Conservation (phyloP, 176 grass and related monocot species). For the Oryza officinalis region DNA sequence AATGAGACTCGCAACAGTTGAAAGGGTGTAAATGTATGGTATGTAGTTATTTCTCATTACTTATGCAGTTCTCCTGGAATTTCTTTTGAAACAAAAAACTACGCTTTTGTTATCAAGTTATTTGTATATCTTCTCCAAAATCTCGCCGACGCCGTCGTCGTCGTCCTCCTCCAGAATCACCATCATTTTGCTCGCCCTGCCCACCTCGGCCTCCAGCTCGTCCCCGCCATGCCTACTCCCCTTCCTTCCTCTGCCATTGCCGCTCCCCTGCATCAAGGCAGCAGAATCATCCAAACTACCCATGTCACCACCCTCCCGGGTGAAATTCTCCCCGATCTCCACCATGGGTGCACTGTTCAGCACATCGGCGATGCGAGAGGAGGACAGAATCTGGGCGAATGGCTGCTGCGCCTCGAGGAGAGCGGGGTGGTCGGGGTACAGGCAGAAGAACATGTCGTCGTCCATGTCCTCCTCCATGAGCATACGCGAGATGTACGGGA, state of each 20-base stretch:
- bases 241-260: too few species aligned
- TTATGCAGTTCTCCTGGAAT: not conserved
- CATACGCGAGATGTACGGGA: not conserved
- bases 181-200: conserved; percentile 46
- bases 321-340: too few species aligned
- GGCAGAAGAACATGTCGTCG: not conserved
- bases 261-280: too few species aligned
- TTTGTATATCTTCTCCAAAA: conserved; percentile 48
- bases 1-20: not conserved
- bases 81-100: not conserved
- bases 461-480: not conserved
- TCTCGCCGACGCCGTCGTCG: conserved; percentile 32
- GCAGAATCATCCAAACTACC: too few species aligned
- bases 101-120: not conserved
- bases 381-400: too few species aligned
- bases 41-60: too few species aligned
- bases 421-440: not conserved
- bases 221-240: too few species aligned
- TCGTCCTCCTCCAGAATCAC: not conserved
- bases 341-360: too few species aligned
- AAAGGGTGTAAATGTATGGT: not conserved
- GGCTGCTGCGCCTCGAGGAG: too few species aligned
- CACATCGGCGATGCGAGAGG: too few species aligned
- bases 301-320: too few species aligned
- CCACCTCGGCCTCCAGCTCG: not conserved